These are phyloP conservation scores for Alternaria arborescens DNA, from an alignment of 2,329 filamentous ascomycete species.

Conservation along the genomic window DNA sequence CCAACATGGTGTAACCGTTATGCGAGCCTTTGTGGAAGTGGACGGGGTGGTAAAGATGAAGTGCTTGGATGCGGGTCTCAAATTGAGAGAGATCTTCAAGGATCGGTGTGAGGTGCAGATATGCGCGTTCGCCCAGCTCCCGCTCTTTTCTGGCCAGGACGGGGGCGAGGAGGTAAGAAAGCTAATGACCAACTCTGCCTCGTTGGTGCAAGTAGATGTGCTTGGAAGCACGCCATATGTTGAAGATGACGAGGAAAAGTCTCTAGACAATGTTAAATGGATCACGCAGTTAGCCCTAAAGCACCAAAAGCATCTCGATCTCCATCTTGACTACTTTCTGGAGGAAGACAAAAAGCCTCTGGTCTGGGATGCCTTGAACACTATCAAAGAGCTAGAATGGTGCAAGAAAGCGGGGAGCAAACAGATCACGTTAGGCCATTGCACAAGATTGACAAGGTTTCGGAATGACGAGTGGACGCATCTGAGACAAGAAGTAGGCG, in stretches of 20 bases:
- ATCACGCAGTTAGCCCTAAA: constrained; percentile 64
- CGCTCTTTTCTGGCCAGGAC: constrained; percentile 66
- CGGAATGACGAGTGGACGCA: constrained; percentile 58
- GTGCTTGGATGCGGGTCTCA: constrained; percentile 66
- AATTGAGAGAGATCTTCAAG: constrained; percentile 64
- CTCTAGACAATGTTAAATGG: constrained; percentile 69
- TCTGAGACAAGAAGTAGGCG: constrained; percentile 59
- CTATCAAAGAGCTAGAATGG: constrained; percentile 63
- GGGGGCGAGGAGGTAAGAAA: constrained; percentile 61
- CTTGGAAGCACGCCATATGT: constrained; percentile 77
- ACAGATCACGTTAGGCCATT: constrained; percentile 67
- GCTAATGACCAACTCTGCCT: constrained; percentile 59
- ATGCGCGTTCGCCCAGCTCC: constrained; percentile 75
- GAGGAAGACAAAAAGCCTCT: constrained; percentile 60
- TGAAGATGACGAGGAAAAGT: constrained; percentile 61
- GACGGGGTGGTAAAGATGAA: constrained; percentile 68
- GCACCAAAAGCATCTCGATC: constrained; percentile 67
- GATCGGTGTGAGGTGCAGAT: constrained; percentile 69
- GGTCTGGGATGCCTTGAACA: constrained; percentile 63
- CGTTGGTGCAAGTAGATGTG: constrained; percentile 61
- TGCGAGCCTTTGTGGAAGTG: constrained; percentile 76
- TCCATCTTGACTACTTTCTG: constrained; percentile 77
- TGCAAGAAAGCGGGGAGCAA: constrained; percentile 35
- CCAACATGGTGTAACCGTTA: constrained; percentile 70
- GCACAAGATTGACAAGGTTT: constrained; percentile 70